Evolutionary conservation across 176 grass and related monocot genomes (phyloP).

Genomic region (Tillandsia leiboldiana): DNA sequence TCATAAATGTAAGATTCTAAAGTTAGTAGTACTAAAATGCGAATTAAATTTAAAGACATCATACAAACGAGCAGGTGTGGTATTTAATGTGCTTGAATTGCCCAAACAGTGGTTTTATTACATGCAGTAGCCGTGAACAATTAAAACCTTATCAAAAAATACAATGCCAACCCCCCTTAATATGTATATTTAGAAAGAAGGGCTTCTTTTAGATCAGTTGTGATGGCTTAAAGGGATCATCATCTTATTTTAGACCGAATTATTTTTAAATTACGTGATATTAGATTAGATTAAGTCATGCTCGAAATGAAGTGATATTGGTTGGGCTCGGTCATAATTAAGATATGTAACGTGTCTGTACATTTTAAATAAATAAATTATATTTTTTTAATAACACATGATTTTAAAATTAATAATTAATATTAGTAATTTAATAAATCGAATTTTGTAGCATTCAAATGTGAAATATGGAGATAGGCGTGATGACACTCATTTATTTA

Average conservation of each 20-base stretch:
- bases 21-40: background rate
- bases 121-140: constrained; percentile 1
- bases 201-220: background rate
- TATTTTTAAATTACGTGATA: too few relatives aligned
- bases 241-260: too few relatives aligned
- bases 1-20: too few relatives aligned
- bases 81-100: constrained; percentile 1
- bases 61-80: background rate
- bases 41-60: background rate
- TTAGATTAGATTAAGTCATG: too few relatives aligned
- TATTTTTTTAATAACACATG: too few relatives aligned
- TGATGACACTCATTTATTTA: background rate
- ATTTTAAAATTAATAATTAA: too few relatives aligned
- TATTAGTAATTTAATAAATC: background rate
- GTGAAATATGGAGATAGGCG: background rate
- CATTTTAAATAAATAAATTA: too few relatives aligned
- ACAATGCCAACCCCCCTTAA: background rate
- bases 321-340: too few relatives aligned
- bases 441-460: background rate
- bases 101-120: background rate
- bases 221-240: background rate
- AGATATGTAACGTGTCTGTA: too few relatives aligned
- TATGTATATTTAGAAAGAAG: background rate
- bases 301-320: too few relatives aligned
- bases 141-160: background rate